These are phyloP conservation scores for Kodamaea hsintzibuensis DNA, from an alignment of 805 yeast genomes.

Conservation along the genomic window DNA sequence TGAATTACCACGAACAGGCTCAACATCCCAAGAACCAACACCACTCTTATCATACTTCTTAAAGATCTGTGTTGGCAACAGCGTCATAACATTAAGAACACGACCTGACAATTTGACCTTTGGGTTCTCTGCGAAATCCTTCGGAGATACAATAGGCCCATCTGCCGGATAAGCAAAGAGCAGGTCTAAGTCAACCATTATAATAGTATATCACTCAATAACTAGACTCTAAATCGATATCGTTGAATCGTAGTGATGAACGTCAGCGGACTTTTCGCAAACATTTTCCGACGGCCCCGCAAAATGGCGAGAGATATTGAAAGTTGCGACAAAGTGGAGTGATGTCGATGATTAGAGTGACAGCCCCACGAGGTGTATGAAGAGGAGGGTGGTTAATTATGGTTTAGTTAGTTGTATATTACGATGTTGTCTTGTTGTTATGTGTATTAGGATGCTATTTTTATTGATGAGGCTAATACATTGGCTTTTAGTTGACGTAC, in stretches of 20 bases:
- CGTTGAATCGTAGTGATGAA: neutral
- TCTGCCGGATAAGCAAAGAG: constrained; percentile 23
- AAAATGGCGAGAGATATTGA: neutral
- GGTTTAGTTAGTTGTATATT: neutral
- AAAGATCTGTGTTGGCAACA: constrained; percentile 62
- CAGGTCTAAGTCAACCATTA: constrained; percentile 14
- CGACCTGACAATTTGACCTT: constrained; percentile 58
- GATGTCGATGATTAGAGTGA: neutral
- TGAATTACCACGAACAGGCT: constrained; percentile 75
- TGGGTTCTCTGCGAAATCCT: constrained; percentile 25
- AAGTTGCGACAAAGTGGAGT: neutral
- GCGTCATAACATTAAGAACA: constrained; percentile 65
- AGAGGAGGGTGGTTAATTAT: neutral
- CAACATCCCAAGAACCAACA: constrained; percentile 51
- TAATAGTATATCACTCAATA: neutral
- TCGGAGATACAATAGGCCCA: constrained; percentile 26
- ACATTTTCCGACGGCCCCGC: neutral
- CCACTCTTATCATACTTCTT: constrained; percentile 34
- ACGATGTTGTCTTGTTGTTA: neutral
- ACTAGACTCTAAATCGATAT: neutral
- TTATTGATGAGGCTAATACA: neutral
- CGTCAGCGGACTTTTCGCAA: neutral
- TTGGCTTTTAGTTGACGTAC: too few relatives aligned
- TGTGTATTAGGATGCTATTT: too few relatives aligned
- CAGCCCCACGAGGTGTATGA: neutral